These are phyloP conservation scores for Strobilomyces confusus DNA, from an alignment of 768 basidiomycete species.

Conservation along the genomic window DNA sequence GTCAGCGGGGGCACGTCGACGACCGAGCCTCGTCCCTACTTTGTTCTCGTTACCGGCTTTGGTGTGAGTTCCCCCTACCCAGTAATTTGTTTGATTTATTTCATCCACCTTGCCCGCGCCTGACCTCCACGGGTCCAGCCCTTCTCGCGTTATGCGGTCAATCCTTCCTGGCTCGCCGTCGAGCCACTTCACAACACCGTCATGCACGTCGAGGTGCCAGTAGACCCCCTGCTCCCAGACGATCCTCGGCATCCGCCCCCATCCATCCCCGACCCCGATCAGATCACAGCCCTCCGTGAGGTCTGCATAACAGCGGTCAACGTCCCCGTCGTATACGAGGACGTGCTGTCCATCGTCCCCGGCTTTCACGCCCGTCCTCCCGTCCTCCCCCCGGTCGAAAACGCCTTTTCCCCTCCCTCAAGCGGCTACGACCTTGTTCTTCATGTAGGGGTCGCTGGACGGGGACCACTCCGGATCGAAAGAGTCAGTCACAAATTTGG, in stretches of 20 bases:
- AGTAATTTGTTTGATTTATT: conserved; percentile 19
- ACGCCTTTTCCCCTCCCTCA: conserved; percentile 37
- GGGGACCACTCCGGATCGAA: conserved; percentile 62
- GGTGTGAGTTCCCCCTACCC: conserved; percentile 41
- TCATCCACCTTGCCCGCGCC: conserved; percentile 15
- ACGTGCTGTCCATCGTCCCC: conserved; percentile 51
- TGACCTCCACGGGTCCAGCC: conserved; percentile 39
- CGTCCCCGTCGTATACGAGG: conserved; percentile 57
- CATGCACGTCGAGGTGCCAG: conserved; percentile 38
- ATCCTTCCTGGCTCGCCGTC: conserved; percentile 74
- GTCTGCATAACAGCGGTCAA: conserved; percentile 59
- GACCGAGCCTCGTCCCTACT: conserved; percentile 34
- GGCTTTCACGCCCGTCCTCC: conserved; percentile 61
- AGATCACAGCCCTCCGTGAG: conserved; percentile 29
- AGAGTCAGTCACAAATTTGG: conserved; percentile 62
- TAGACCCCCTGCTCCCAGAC: conserved; percentile 16
- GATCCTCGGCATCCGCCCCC: conserved; percentile 10
- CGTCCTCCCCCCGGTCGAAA: conserved; percentile 36
- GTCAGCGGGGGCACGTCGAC: conserved; percentile 18
- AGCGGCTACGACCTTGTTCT: conserved; percentile 66
- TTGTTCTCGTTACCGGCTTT: conserved; percentile 50
- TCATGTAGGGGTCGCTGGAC: conserved; percentile 65
- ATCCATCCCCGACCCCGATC: conserved; percentile 2
- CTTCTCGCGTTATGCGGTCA: conserved; percentile 50
- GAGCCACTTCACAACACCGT: conserved; percentile 55